Percentiles rank a stretch among this genome's conserved stretches.
These are phyloP conservation scores for Chenopodium album DNA, from an alignment of 148 eudicot genomes.

Conservation along the genomic window DNA sequence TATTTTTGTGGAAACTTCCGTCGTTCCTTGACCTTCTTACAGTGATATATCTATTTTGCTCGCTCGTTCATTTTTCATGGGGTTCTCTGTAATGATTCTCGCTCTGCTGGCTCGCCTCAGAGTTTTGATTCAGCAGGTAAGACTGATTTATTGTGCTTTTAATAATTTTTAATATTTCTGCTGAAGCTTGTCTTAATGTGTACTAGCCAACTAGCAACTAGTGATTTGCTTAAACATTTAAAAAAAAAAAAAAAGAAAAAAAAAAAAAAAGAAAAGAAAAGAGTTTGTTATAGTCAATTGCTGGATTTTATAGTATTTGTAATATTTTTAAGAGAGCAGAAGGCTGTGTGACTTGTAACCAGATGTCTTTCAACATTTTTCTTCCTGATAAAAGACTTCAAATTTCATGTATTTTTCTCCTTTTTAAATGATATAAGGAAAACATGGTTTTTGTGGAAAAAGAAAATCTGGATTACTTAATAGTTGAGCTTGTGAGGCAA, in stretches of 20 bases:
- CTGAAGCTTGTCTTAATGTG: not conserved
- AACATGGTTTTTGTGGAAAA: not conserved
- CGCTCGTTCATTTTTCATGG: constrained; percentile 88
- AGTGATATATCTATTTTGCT: constrained; percentile 85
- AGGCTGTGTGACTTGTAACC: not conserved
- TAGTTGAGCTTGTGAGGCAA: not conserved
- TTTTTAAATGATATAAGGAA: not conserved
- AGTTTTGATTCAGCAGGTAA: constrained; percentile 94
- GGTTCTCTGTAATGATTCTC: constrained; percentile 61
- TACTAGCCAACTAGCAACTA: too few relatives aligned
- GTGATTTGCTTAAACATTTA: not conserved
- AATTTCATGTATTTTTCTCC: not conserved
- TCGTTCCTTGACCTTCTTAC: constrained; percentile 57
- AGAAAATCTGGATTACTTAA: not conserved
- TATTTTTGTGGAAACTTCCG: constrained; percentile 28
- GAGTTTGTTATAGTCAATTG: not conserved
- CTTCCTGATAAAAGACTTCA: not conserved
- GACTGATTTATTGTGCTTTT: constrained; percentile 6
- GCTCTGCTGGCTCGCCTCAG: constrained; percentile 89
- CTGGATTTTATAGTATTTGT: not conserved
- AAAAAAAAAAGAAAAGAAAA: not conserved
- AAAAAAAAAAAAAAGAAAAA: not conserved
- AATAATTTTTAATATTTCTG: not conserved
- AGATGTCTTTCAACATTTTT: not conserved
- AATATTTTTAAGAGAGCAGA: not conserved